Base-by-base conservation (phyloP, 75 land plant species). In the Picea sitchensis region DNA sequence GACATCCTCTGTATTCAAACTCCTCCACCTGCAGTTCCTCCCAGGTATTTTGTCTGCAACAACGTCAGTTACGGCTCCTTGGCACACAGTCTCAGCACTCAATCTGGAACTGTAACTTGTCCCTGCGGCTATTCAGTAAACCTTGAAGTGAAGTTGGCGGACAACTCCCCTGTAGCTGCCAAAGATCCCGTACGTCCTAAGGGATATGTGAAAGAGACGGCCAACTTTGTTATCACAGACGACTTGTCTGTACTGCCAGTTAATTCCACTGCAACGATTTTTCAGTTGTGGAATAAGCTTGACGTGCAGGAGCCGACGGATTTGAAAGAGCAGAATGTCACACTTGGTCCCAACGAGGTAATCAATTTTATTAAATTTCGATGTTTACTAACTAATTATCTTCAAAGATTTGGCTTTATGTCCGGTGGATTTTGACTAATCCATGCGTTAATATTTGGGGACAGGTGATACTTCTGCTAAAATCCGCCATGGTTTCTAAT, bases 211-310 rank as follows among this genome's bases (percentile, higher is more conserved):
- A 71, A 71, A 44, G 34, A 71, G 41, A 34, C 2, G 36, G 73
- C 54, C 11, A 71, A 41, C 44, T 71, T 71, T 71, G 73, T 71
- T 13, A 71, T 71, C 54, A 71, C 73, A 3, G 73, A 71, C 20
- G 73, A 71, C 12, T 20, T 71, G 13, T 18, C 23, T 9, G 51
- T 71, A 1, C 7, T 71, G 36, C 73, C 73, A 7, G 73, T 44
- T 18, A 44, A 71, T 41, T 71, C 73, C 51, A 71, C 73, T 0
- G 73, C 73, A 1, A 71, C 73, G 2, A n/a, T 71, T 41, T 54
- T 71, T n/a, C 36, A 71, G 11, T 21, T 71, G 73, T 71, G 54
- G 73, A 71, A 71, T 41, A 71, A 71, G 7, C 8, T 71, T 44
- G n/a, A 41, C 20, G 51, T 71, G 23, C 20, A 41, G 36, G 73